Base-by-base conservation (phyloP, 192 early-diverging fungal species). In the Gigaspora rosea region DNA sequence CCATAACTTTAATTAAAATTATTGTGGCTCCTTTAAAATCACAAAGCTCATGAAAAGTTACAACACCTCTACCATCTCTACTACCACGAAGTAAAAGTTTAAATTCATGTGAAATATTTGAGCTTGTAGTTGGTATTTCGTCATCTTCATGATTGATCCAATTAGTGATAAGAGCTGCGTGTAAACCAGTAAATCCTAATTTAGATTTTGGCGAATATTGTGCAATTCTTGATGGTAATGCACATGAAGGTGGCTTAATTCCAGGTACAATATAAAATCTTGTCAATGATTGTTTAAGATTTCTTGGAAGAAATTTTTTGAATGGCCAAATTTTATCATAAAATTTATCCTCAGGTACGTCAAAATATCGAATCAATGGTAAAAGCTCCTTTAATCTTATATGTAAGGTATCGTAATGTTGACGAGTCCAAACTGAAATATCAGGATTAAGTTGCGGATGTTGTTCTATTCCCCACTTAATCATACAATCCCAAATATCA, bases 11-110 rank as follows among this genome's bases (percentile, higher is more conserved):
- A 20, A 36, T 36, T 8, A 68, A 9, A n/a, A 49, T n/a, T 48
- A 68, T n/a, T 1, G 66, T 68, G 33, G 66, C 33, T 2, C 66
- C 66, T 68, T 41, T 68, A 49, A 41, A n/a, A 68, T 68, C 66
- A n/a, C 66, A 68, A 20, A 16, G 32, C 0, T 0, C 20, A 22
- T 68, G 66, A 68, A 68, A 68, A 48, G n/a, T 22, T 20, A n/a
- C 41, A 18, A 13, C 16, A 18, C 2, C 15, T 15, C 33, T 48
- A 8, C 66, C 66, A 9, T 68, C 66, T 11, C 47, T n/a, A 48
- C 41, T 68, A 12, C 66, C 66, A 13, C 66, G 33, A 5, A 20
- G 13, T 22, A 68, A 68, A n/a, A 68, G 41, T 48, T 48, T 22
- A 49, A 68, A 33, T n/a, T 18, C 12, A 49, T 66, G 10, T 3